A percentile compares a stretch with the other conserved stretches of the same genome.
Evolutionary conservation across 1,284 basidiomycete species (phyloP).

Genomic region (Gomphus bonarii): DNA sequence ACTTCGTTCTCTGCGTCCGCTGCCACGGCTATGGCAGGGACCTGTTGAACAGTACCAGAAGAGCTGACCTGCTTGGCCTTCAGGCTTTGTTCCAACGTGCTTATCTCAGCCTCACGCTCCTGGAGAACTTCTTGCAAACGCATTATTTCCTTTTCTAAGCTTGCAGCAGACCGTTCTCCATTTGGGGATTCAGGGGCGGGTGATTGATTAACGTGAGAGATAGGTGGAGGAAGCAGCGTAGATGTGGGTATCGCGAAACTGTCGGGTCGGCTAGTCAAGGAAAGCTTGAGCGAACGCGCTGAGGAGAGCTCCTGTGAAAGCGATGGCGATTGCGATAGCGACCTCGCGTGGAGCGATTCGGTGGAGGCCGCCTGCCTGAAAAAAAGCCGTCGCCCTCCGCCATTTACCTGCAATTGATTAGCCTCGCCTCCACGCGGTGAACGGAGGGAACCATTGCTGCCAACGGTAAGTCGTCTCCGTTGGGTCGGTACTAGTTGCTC

Average conservation of each 20-base stretch:
- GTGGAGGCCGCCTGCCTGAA: constrained; percentile 76
- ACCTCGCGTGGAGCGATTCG: constrained; percentile 78
- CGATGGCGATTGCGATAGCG: constrained; percentile 81
- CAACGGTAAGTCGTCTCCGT: constrained; percentile 24
- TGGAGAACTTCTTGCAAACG: constrained; percentile 81
- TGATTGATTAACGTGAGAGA: not conserved
- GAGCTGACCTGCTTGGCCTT: constrained; percentile 33
- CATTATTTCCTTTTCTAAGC: constrained; percentile 88
- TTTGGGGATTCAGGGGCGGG: constrained; percentile 8
- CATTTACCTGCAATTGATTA: constrained; percentile 23
- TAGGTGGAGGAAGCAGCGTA: constrained; percentile 4
- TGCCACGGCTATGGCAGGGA: constrained; percentile 16
- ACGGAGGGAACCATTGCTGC: not conserved
- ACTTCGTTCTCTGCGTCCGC: constrained; percentile 14
- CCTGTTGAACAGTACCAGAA: constrained; percentile 11
- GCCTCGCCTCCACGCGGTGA: constrained; percentile 3
- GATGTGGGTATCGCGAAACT: constrained; percentile 7
- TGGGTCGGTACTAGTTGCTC: constrained; percentile 39
- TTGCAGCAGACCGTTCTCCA: constrained; percentile 54
- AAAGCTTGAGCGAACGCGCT: constrained; percentile 75
- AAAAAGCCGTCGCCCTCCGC: constrained; percentile 57
- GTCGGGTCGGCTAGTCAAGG: constrained; percentile 25
- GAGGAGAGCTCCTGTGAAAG: constrained; percentile 93
- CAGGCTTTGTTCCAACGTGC: constrained; percentile 59
- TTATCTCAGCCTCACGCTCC: constrained; percentile 82